These are phyloP conservation scores for Alternaria brassicae DNA, from an alignment of 2,329 filamentous ascomycete species.

Conservation along the genomic window DNA sequence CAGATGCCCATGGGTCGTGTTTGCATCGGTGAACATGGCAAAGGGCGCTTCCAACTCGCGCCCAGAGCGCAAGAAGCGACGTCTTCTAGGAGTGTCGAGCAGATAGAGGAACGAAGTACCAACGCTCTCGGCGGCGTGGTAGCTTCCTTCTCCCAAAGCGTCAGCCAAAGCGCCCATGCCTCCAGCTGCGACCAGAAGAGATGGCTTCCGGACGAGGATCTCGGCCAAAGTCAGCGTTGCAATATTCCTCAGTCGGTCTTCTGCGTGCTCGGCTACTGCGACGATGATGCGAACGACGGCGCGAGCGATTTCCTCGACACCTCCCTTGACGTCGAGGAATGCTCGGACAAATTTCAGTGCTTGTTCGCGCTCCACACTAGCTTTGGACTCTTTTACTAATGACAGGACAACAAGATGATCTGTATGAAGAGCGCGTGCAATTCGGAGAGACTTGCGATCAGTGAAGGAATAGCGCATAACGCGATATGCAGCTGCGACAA, in stretches of 20 bases:
- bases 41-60: slow-evolving; percentile 87
- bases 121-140: slow-evolving; percentile 90
- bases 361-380: slow-evolving; percentile 96
- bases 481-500: slow-evolving; percentile 91
- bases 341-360: slow-evolving; percentile 94
- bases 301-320: slow-evolving; percentile 84
- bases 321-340: slow-evolving; percentile 94
- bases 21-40: slow-evolving; percentile 88
- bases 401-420: slow-evolving; percentile 93
- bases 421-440: slow-evolving; percentile 85
- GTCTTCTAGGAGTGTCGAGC: slow-evolving; percentile 80
- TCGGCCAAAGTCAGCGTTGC: slow-evolving; percentile 93
- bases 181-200: slow-evolving; percentile 79
- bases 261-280: slow-evolving; percentile 83
- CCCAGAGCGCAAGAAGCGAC: slow-evolving; percentile 83
- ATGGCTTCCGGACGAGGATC: slow-evolving; percentile 85
- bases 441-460: slow-evolving; percentile 86
- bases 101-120: slow-evolving; percentile 88
- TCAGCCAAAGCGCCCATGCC: slow-evolving; percentile 90
- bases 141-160: slow-evolving; percentile 86
- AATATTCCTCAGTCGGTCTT: slow-evolving; percentile 87
- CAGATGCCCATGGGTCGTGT: slow-evolving; percentile 57
- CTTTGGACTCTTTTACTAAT: slow-evolving; percentile 92
- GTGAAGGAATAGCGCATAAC: slow-evolving; percentile 95
- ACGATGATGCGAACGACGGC: slow-evolving; percentile 89